Conservation (phyloP, 352 stramenopile genomes). For the Thalassiosira livingstoniorum region DNA sequence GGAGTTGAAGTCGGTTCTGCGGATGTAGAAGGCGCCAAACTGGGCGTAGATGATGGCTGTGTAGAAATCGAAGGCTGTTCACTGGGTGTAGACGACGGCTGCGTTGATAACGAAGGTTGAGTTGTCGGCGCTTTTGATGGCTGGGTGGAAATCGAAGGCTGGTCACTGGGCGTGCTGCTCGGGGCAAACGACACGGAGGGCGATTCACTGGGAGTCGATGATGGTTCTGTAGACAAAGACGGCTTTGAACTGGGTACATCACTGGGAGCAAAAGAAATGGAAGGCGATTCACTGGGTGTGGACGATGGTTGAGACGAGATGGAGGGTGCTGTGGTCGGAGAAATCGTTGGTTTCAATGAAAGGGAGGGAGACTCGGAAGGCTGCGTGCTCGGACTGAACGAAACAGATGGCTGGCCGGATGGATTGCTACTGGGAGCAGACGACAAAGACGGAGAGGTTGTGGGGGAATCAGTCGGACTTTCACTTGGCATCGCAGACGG, state of each 20-base stretch:
- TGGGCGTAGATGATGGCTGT: not conserved
- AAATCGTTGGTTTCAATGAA: not conserved
- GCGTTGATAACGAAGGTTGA: not conserved
- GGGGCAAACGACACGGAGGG: not conserved
- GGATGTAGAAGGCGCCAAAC: not conserved
- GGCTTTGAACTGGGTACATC: too few species aligned
- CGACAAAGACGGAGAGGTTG: too few species aligned
- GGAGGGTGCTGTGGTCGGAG: not conserved
- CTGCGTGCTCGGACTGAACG: not conserved
- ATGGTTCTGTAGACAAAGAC: slow-evolving; percentile 5
- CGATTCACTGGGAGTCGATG: not conserved
- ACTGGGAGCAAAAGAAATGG: not conserved
- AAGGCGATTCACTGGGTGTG: not conserved
- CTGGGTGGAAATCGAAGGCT: not conserved
- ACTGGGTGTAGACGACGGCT: slow-evolving; percentile 1
- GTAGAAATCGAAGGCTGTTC: slow-evolving; percentile 2
- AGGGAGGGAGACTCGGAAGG: too few species aligned
- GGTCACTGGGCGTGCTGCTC: not conserved
- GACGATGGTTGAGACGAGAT: not conserved
- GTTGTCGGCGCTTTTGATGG: not conserved
- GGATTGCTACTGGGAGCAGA: not conserved
- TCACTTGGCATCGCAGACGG: not conserved
- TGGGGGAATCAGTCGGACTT: not conserved
- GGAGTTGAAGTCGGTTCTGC: slow-evolving; percentile 5
- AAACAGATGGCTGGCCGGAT: not conserved